These are phyloP conservation scores for Coniochaeta hoffmannii DNA, from an alignment of 2,329 filamentous ascomycete genomes.

Conservation along the genomic window DNA sequence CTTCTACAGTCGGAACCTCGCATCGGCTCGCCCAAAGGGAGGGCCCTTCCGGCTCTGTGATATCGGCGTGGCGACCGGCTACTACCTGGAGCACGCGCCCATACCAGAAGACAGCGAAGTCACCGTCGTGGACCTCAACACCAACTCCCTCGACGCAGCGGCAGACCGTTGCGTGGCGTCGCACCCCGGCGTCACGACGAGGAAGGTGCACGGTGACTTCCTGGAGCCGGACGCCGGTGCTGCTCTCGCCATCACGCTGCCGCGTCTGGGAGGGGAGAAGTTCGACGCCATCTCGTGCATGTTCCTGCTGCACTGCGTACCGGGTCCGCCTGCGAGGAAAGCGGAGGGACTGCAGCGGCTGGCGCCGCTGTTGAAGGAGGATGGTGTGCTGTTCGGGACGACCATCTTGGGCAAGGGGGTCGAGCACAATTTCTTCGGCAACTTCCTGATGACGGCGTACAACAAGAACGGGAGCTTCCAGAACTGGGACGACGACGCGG, in stretches of 20 bases:
- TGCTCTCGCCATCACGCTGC: background rate
- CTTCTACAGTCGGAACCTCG: background rate
- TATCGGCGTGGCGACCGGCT: conserved; percentile 1
- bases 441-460: background rate
- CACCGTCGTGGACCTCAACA: background rate
- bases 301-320: conserved; percentile 3
- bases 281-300: conserved; percentile 2
- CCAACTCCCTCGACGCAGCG: background rate
- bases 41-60: background rate
- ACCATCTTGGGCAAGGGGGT: conserved; percentile 1
- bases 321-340: background rate
- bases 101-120: background rate
- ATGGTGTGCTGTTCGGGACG: background rate
- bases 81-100: background rate
- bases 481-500: background rate
- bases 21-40: background rate
- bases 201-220: background rate
- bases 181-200: background rate
- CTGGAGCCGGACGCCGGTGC: background rate
- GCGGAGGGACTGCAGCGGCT: background rate
- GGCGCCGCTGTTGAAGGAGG: background rate
- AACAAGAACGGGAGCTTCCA: background rate
- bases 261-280: background rate
- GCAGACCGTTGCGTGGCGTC: background rate
- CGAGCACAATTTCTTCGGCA: background rate